Conservation (phyloP, 495 filamentous ascomycete species). For the Lasiosphaeria ovina region DNA sequence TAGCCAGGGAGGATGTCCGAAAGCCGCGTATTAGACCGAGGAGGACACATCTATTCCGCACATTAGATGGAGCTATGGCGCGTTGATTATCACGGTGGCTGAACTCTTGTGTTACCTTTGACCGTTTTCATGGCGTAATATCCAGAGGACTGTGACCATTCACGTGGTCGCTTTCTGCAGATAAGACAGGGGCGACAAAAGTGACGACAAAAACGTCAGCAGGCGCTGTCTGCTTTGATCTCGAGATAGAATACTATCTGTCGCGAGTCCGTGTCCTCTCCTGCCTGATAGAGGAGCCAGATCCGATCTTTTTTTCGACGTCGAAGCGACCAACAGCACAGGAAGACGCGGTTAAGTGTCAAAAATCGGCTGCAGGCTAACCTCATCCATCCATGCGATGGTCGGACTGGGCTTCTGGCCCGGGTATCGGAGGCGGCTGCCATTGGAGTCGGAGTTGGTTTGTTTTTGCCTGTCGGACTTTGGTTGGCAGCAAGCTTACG, state of each 20-base stretch:
- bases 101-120: constrained; percentile 16
- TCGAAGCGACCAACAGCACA: constrained; percentile 1
- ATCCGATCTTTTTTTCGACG: neutral
- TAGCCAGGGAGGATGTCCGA: too few species aligned
- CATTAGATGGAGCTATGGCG: constrained; percentile 8
- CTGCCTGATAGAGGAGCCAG: neutral
- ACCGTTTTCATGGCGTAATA: constrained; percentile 21
- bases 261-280: neutral
- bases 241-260: neutral
- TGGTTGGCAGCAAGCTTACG: neutral
- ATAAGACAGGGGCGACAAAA: constrained; percentile 7
- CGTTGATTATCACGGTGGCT: constrained; percentile 1
- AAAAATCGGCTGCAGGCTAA: constrained; percentile 22
- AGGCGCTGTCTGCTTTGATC: neutral
- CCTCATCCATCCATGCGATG: constrained; percentile 14
- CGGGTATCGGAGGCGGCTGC: constrained; percentile 7
- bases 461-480: constrained; percentile 5
- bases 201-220: neutral
- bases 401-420: neutral
- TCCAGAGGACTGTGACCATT: constrained; percentile 13
- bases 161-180: constrained; percentile 14
- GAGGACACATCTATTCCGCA: neutral
- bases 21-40: neutral
- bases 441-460: neutral
- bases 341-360: constrained; percentile 8